Conservation (phyloP, 2,329 filamentous ascomycete genomes). For the Diaporthe citrichinensis region DNA sequence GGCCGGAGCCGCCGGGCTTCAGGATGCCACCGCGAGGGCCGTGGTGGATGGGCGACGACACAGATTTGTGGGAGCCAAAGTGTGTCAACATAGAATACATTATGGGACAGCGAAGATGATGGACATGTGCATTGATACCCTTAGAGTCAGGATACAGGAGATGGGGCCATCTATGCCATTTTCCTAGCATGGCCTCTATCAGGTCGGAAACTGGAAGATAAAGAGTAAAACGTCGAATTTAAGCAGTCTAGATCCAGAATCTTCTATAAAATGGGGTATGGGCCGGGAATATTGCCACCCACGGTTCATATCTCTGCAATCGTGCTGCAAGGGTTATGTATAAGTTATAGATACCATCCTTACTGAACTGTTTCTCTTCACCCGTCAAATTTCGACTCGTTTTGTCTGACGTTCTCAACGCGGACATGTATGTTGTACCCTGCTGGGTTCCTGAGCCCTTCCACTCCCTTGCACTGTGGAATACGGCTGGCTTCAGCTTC, state of each 20-base stretch:
- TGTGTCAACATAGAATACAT: constrained; percentile 43
- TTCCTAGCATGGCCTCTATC: not conserved
- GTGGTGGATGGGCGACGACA: constrained; percentile 46
- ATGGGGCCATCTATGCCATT: not conserved
- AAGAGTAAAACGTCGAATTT: not conserved
- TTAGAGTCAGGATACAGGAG: not conserved
- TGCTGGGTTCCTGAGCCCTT: too few relatives aligned
- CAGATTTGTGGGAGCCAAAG: constrained; percentile 50
- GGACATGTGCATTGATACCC: not conserved
- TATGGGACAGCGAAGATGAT: constrained; percentile 34
- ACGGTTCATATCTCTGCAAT: not conserved
- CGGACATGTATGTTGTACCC: too few relatives aligned
- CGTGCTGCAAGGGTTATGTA: not conserved
- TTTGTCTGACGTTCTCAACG: too few relatives aligned
- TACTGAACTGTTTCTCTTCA: too few relatives aligned
- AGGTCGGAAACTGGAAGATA: not conserved
- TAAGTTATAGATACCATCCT: too few relatives aligned
- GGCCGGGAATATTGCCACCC: not conserved
- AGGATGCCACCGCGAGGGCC: constrained; percentile 43
- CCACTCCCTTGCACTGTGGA: too few relatives aligned
- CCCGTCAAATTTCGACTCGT: too few relatives aligned
- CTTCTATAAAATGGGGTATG: too few relatives aligned
- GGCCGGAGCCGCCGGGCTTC: constrained; percentile 24
- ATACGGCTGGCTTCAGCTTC: too few relatives aligned
- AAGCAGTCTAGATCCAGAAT: not conserved